Conservation (phyloP, 441 rosid species). For the Monsonia emarginata region DNA sequence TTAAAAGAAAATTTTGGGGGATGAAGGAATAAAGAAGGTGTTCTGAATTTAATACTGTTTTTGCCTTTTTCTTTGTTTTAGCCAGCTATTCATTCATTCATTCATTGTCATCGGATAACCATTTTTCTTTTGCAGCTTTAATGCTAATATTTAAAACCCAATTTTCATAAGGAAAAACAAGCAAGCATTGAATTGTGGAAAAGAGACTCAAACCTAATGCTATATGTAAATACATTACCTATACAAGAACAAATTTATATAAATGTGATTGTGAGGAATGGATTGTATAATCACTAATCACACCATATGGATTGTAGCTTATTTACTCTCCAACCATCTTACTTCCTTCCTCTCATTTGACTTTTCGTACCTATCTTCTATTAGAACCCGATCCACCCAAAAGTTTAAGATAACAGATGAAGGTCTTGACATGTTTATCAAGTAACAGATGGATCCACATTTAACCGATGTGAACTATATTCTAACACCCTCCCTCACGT, state of each 20-base stretch:
- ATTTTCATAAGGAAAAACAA: conserved; percentile 12
- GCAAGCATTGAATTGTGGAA: conserved; percentile 15
- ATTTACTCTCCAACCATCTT: no score
- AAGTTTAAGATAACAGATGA: no score
- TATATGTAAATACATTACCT: neutral
- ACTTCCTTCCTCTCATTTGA: no score
- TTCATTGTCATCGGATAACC: neutral
- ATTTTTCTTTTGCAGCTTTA: conserved; percentile 3
- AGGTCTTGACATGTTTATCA: no score
- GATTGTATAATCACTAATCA: neutral
- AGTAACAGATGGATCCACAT: no score
- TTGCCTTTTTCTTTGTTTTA: neutral
- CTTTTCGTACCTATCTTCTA: no score
- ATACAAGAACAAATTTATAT: neutral
- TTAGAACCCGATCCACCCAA: neutral
- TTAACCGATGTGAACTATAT: no score
- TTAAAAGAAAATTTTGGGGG: neutral
- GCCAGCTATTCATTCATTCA: neutral
- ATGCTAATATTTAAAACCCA: neutral
- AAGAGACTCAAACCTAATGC: neutral
- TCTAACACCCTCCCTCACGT: no score
- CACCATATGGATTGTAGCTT: no score
- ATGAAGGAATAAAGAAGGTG: neutral
- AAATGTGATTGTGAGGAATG: neutral
- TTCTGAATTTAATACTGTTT: neutral